Percentiles rank a stretch among this genome's conserved stretches.
Conservation (phyloP, 1,284 basidiomycete genomes). For the Ceratobasidium sp. region DNA sequence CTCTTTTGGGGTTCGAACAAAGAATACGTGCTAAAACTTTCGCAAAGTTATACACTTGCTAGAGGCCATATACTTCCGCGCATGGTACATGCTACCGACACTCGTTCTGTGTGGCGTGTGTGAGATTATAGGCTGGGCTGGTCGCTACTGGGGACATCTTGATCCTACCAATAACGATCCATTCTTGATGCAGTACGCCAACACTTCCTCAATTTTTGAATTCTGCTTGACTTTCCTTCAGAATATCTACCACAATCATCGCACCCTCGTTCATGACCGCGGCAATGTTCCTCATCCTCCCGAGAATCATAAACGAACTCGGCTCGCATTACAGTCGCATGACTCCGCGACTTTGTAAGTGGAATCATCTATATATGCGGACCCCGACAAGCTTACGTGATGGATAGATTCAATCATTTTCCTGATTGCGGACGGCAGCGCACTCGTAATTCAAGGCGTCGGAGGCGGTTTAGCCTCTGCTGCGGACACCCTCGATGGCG, state of each 20-base stretch:
- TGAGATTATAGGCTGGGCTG: slow-evolving; percentile 44
- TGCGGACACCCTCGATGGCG: slow-evolving; percentile 27
- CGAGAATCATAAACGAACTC: slow-evolving; percentile 48
- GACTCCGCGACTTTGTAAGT: slow-evolving; percentile 45
- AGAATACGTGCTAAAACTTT: neutral
- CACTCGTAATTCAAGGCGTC: slow-evolving; percentile 52
- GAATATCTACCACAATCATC: slow-evolving; percentile 36
- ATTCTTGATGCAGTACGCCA: slow-evolving; percentile 34
- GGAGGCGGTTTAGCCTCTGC: slow-evolving; percentile 51
- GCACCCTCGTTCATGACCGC: slow-evolving; percentile 39
- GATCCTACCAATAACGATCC: slow-evolving; percentile 10
- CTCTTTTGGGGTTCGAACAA: neutral
- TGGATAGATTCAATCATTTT: slow-evolving; percentile 50
- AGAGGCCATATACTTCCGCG: slow-evolving; percentile 44
- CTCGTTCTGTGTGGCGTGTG: slow-evolving; percentile 45
- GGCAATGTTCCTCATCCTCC: too few relatives aligned
- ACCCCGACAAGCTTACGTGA: neutral
- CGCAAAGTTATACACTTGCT: slow-evolving; percentile 48
- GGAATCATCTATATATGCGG: neutral
- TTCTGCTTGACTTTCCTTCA: neutral
- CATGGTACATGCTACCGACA: slow-evolving; percentile 47
- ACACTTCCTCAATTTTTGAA: neutral
- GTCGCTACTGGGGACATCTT: slow-evolving; percentile 27
- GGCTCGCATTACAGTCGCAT: slow-evolving; percentile 50
- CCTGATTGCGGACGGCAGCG: slow-evolving; percentile 50